These are phyloP conservation scores for Colletotrichum coccodes DNA, from an alignment of 2,329 filamentous ascomycete genomes.

Conservation along the genomic window DNA sequence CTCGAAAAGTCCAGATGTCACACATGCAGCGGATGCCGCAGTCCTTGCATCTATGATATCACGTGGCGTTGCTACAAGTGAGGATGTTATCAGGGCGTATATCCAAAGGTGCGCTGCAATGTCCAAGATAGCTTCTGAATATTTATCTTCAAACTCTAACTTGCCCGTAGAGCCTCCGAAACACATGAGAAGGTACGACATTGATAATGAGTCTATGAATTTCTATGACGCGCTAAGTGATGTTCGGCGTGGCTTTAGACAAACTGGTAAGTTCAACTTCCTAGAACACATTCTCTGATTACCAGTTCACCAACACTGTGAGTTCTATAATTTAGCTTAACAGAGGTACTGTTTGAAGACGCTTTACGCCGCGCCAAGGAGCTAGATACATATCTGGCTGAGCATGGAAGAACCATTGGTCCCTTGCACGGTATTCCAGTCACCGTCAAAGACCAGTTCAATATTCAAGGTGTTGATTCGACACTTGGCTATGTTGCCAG, in stretches of 20 bases:
- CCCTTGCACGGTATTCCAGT: constrained; percentile 65
- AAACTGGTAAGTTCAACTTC: not conserved
- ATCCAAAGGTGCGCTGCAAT: not conserved
- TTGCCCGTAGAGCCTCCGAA: not conserved
- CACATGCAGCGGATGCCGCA: not conserved
- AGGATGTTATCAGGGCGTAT: not conserved
- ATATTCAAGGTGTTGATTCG: constrained; percentile 59
- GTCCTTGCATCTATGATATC: not conserved
- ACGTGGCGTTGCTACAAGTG: not conserved
- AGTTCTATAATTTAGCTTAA: constrained; percentile 38
- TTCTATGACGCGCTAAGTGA: not conserved
- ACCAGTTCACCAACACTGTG: not conserved
- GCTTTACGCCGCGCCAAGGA: constrained; percentile 40
- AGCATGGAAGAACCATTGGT: constrained; percentile 54
- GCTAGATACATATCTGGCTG: constrained; percentile 53
- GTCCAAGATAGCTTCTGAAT: no score
- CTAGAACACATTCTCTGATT: not conserved
- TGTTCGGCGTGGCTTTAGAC: not conserved
- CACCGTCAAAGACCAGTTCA: constrained; percentile 70
- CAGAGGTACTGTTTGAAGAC: constrained; percentile 57
- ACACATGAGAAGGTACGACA: not conserved
- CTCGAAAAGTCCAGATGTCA: not conserved
- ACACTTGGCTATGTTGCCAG: constrained; percentile 63
- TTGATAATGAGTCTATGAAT: not conserved
- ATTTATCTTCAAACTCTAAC: not conserved